phyloP scores from a whole-genome alignment of 352 stramenopile genomes.

The Phytophthora ohioensis region DNA sequence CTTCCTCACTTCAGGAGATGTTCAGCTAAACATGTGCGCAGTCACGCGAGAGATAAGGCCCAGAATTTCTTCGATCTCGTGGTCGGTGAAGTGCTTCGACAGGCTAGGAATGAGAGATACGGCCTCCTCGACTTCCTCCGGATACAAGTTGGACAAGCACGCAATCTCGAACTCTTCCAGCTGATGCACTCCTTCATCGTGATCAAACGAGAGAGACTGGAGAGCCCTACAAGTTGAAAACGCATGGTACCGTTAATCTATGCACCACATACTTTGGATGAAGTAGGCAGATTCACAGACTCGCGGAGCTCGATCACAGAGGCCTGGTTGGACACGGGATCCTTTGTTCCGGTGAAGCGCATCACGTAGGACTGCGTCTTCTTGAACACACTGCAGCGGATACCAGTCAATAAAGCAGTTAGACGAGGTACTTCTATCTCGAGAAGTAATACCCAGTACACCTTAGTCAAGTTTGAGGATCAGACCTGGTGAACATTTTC shows the following conservation, averaged over 20 bases:
- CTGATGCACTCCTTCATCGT: conserved; percentile 73
- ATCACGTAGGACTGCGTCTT: conserved; percentile 91
- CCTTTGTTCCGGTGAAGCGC: conserved; percentile 88
- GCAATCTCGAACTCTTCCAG: conserved; percentile 90
- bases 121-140: conserved; percentile 85
- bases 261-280: background rate
- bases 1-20: background rate
- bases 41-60: conserved; percentile 77
- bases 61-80: conserved; percentile 89
- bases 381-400: conserved; percentile 72
- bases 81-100: conserved; percentile 80
- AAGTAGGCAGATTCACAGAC: conserved; percentile 40
- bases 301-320: conserved; percentile 87
- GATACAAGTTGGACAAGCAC: conserved; percentile 86
- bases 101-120: conserved; percentile 84
- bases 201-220: conserved; percentile 77
- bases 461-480: background rate
- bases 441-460: background rate
- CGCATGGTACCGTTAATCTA: background rate
- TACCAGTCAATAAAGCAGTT: too few species aligned
- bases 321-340: conserved; percentile 87
- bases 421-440: too few species aligned
- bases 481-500: conserved; percentile 77
- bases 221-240: conserved; percentile 52
- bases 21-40: conserved; percentile 71